Evolutionary conservation across 2,329 filamentous ascomycete species (phyloP).

Genomic region (Calycina marina): DNA sequence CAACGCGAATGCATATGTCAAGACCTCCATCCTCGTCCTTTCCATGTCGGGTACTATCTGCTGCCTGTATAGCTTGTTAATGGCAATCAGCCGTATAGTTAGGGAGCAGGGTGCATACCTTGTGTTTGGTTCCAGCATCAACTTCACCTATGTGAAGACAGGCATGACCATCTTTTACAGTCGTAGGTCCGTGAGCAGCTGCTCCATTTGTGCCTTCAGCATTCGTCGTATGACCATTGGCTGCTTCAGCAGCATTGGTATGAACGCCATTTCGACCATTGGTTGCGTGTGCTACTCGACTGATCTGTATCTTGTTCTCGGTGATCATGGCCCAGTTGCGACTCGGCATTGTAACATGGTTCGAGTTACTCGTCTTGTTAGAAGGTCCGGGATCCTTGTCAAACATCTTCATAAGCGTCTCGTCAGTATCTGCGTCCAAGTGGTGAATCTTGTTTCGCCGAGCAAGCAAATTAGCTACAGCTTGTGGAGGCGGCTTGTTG

Average conservation of each 20-base stretch:
- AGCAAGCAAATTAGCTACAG: conserved; percentile 79
- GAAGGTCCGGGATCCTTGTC: conserved; percentile 68
- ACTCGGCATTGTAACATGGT: conserved; percentile 80
- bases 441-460: conserved; percentile 74
- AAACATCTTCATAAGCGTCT: conserved; percentile 89
- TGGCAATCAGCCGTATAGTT: conserved; percentile 37
- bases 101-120: conserved; percentile 16
- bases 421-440: conserved; percentile 60
- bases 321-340: conserved; percentile 87
- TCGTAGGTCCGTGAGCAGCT: conserved; percentile 2
- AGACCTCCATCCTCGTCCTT: conserved; percentile 45
- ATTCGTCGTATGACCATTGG: conserved; percentile 4
- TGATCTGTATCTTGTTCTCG: conserved; percentile 66
- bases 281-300: conserved; percentile 4
- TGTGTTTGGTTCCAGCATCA: conserved; percentile 64
- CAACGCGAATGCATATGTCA: conserved; percentile 74
- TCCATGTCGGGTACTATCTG: conserved; percentile 37
- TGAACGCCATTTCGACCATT: conserved; percentile 3
- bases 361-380: conserved; percentile 60
- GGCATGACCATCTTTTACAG: conserved; percentile 47
- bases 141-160: conserved; percentile 64
- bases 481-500: conserved; percentile 81
- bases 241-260: neutral
- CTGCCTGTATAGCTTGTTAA: conserved; percentile 32
- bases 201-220: conserved; percentile 1